Evolutionary conservation across 2,329 filamentous ascomycete genomes (phyloP).

Genomic region (Trichoderma oligosporum): DNA sequence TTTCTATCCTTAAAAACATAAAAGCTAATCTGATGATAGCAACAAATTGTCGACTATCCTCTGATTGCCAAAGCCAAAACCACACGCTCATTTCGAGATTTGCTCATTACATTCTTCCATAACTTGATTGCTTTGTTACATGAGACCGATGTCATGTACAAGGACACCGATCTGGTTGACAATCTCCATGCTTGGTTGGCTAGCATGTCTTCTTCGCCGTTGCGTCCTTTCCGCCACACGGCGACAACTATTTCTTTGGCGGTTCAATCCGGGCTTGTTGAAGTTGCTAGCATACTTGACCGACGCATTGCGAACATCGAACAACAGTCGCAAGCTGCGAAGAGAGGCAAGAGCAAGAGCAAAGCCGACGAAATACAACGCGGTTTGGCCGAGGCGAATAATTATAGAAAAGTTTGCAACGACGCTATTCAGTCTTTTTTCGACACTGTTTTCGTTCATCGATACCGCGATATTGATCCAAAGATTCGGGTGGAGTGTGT

Average conservation of each 20-base stretch:
- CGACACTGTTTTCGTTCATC: conserved; percentile 88
- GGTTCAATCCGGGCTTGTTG: conserved; percentile 73
- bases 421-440: conserved; percentile 79
- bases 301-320: conserved; percentile 70
- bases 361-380: conserved; percentile 70
- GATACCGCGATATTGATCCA: conserved; percentile 90
- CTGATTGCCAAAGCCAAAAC: conserved; percentile 78
- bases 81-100: conserved; percentile 71
- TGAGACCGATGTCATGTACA: conserved; percentile 76
- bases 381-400: conserved; percentile 65
- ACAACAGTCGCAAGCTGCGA: conserved; percentile 74
- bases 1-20: background rate
- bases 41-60: conserved; percentile 85
- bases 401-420: conserved; percentile 66
- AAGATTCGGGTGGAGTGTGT: conserved; percentile 87
- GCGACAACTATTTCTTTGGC: conserved; percentile 80
- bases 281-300: conserved; percentile 66
- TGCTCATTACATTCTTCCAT: conserved; percentile 74
- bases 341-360: conserved; percentile 70
- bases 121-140: conserved; percentile 74
- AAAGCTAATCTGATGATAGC: conserved; percentile 40
- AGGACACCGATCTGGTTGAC: conserved; percentile 72
- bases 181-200: conserved; percentile 87
- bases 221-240: conserved; percentile 90
- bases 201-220: conserved; percentile 82